These are phyloP conservation scores for Aspergillus indologenus DNA, from an alignment of 495 filamentous ascomycete species.

Conservation along the genomic window DNA sequence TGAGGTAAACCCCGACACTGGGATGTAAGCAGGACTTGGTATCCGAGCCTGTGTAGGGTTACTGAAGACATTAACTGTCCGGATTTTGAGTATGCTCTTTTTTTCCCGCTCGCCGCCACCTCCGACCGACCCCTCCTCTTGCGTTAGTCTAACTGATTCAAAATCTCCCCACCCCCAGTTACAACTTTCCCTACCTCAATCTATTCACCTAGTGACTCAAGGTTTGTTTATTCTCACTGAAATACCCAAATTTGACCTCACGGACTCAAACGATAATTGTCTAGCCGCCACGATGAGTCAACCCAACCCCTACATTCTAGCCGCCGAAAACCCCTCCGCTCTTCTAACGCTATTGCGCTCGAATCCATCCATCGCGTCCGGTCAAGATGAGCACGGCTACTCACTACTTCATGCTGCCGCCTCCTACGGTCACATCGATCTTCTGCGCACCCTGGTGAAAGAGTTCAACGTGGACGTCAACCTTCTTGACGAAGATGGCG, in stretches of 20 bases:
- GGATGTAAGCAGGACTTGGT: no score
- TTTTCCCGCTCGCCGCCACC: conserved; percentile 10
- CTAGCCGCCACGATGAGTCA: conserved; percentile 42
- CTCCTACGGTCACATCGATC: conserved; percentile 81
- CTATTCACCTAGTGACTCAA: conserved; percentile 1
- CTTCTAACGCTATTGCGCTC: conserved; percentile 65
- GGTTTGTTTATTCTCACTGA: not conserved
- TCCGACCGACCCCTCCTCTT: conserved; percentile 2
- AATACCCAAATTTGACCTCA: not conserved
- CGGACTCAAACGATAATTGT: conserved; percentile 14
- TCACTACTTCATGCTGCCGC: conserved; percentile 88
- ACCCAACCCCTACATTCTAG: conserved; percentile 73
- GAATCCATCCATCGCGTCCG: conserved; percentile 62
- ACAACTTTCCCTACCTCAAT: not conserved
- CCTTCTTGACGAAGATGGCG: conserved; percentile 80
- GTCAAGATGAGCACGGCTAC: conserved; percentile 81
- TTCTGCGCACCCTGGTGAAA: conserved; percentile 73
- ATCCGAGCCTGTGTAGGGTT: no score
- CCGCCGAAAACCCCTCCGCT: conserved; percentile 66
- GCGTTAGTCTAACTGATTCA: not conserved
- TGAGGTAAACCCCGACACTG: no score
- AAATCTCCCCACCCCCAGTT: not conserved
- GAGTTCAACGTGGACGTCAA: conserved; percentile 77
- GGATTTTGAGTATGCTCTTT: not conserved
- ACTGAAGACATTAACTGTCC: no score